Percentiles rank a stretch among this genome's conserved stretches.
Evolutionary conservation across 164 flowering plant species (phyloP).

Genomic region (Nelumbo lutea): DNA sequence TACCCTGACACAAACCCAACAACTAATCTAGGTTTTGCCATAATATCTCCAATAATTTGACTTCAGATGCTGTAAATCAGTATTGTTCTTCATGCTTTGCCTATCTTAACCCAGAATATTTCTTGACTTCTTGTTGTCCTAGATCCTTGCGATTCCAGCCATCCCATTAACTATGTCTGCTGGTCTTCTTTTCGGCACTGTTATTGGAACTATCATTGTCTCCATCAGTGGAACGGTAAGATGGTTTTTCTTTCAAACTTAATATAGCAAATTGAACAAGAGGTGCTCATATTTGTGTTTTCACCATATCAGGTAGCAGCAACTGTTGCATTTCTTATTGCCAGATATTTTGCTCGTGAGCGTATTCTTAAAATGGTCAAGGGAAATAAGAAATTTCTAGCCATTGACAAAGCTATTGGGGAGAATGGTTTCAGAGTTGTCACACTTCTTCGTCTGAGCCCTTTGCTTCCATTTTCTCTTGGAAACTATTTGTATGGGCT

Average conservation of each 20-base stretch:
- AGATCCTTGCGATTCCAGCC: slow-evolving; percentile 98
- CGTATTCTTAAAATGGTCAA: slow-evolving; percentile 89
- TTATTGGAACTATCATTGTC: slow-evolving; percentile 82
- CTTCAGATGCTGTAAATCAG: neutral
- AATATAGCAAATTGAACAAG: neutral
- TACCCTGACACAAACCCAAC: neutral
- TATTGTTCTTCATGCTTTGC: neutral
- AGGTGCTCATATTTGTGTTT: neutral
- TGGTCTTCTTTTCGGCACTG: slow-evolving; percentile 85
- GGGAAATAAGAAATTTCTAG: slow-evolving; percentile 94
- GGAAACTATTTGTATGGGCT: slow-evolving; percentile 95
- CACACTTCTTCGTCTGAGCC: slow-evolving; percentile 92
- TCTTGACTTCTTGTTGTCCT: slow-evolving; percentile 2
- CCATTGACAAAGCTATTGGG: slow-evolving; percentile 98
- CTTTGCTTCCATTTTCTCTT: slow-evolving; percentile 93
- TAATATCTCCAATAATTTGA: neutral
- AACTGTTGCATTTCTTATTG: slow-evolving; percentile 89
- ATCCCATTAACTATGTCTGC: slow-evolving; percentile 98
- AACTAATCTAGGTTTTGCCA: neutral
- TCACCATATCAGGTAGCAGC: slow-evolving; percentile 72
- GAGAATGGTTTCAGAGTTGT: slow-evolving; percentile 96
- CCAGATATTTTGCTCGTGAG: slow-evolving; percentile 99
- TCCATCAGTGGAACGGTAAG: slow-evolving; percentile 98
- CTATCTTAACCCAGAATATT: slow-evolving; percentile 5
- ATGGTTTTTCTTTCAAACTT: slow-evolving; percentile 8